Base-by-base conservation (phyloP, 2,329 filamentous ascomycete genomes). In the Graphilbum sp. region DNA sequence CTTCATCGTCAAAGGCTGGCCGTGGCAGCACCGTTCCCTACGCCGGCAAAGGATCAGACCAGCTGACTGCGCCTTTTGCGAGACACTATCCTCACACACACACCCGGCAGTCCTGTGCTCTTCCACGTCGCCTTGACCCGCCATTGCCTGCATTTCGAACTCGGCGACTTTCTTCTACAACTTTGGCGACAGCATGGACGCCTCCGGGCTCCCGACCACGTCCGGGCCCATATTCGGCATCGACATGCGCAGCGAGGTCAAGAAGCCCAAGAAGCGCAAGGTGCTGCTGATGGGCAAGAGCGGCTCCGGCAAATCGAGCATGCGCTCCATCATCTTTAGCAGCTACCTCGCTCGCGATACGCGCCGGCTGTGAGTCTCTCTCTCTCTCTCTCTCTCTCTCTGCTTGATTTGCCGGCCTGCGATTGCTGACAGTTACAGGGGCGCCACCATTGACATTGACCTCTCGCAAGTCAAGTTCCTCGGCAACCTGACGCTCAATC, bases 391-490 rank as follows among this genome's bases (percentile, higher is more conserved):
- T 19, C 15, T 20, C 16, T 17, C 18, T 29, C 30, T 21, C 18
- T 24, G 10, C 34, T 21, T 19, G 7, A 25, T 7, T 7, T 25
- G 23, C 12, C 23, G 23, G 7, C n/a, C n/a, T n/a, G n/a, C n/a
- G n/a, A n/a, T n/a, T n/a, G 11, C 21, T 24, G 21, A n/a, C 15
- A 4, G 5, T n/a, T n/a, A 18, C 36, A 73, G 69, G 40, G 90
- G 90, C 47, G 90, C 90, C 1, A 98, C 90, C 12, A 96, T 98
- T 54, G 90, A 98, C 55, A 90, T 98, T 43, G 90, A 98, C 60
- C 82, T 96, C 52, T 95, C 86, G 45, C 90, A 95, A 62, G 90
- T 96, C 60, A 94, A 94, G 59, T 98, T 98, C 63, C 82, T 98
- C 62, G 90, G 90, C 38, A 96, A 96, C 58, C 67, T 98, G 38